Evolutionary conservation across 106 monocot species (phyloP), one percentile per base, ranked within the genome.

Genomic region (Iris macrosiphon): DNA sequence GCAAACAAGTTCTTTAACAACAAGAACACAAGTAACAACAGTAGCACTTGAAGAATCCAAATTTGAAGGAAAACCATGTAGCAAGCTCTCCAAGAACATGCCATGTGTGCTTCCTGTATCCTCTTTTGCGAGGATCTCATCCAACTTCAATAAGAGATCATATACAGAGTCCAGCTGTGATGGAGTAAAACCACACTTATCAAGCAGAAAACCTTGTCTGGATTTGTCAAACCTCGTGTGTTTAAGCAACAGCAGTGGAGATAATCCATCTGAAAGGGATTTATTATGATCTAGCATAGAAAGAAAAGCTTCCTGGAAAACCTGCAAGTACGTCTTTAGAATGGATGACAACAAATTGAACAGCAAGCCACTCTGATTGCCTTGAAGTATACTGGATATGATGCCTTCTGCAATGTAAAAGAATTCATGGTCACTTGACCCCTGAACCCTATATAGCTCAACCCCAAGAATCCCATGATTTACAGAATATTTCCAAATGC

Each of bases 11-110:
- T 87, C 91, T 42, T 63, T 75, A 39, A 91, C 61, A 40, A 39
- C 62, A 62, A 98, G 72, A 67, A 75, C 38, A 61, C 78, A 78
- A 45, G 98, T 91, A 46, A 91, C 62, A 66, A 91, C 61, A 50
- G 60, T 50, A 45, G 76, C 75, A 65, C 83, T 81, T 21, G 60
- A 74, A 45, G 70, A 53, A 28, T 71, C 69, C 23, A 66, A 53
- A 75, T 77, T 33, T 33, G 68, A 70, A 59, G 98, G 98, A 70
- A 98, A 80, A 30, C 91, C 98, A 78, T 98, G 98, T 20, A 87
- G 61, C 34, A 78, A 45, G 50, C 78, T 65, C 56, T 73, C 70
- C 20, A 45, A 59, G 53, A 78, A 35, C 26, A 59, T 51, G 54
- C 27, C 37, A 65, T 32, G 7, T 45, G 9, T 21, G 12, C 28